Base-by-base conservation (phyloP, 2,329 filamentous ascomycete species). In the Colletotrichum tanaceti region DNA sequence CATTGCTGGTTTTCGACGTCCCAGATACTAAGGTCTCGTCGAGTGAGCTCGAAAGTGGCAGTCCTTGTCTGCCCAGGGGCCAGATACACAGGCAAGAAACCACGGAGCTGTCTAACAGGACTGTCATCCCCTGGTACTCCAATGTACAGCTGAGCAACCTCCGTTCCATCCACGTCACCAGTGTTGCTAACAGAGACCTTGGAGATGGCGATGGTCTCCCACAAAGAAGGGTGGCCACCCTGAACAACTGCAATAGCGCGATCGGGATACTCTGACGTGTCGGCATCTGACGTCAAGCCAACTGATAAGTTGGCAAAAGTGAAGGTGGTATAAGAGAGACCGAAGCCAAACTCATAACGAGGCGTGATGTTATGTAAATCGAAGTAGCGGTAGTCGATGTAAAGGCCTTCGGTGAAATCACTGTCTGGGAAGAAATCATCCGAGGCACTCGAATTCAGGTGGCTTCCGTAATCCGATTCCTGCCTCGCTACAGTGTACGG, bases 21-120 rank as follows among this genome's bases (percentile, higher is more conserved):
- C 90, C 90, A 92, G 32, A 88, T 81, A 76, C 89, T 91, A 57
- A 92, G 73, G 73, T 92, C 90, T 68, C 89, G 84, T 47, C 90
- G 82, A 20, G 84, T 90, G 46, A 92, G 74, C 32, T 80, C 75
- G 64, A 92, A 86, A 0, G 73, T 77, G 0, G 89, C 78, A 0
- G 78, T 82, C 18, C 78, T n/a, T 3, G 57, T 49, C n/a, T 72
- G 50, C 1, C 68, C 72, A 9, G 57, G 57, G 10, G 57, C 46
- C 3, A 72, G 53, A 2, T 49, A 46, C 14, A 76, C 50, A 13
- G 77, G 76, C 32, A 75, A 74, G 43, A 92, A 92, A 7, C 90
- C 89, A 9, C 90, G 82, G n/a, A 92, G 80, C 75, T 91, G 89
- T 47, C 84, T 80, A 0, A 83, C 77, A 0, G 90, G 90, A 7